These are phyloP conservation scores for Xylaria digitata DNA, from an alignment of 2,329 filamentous ascomycete genomes.

Conservation along the genomic window DNA sequence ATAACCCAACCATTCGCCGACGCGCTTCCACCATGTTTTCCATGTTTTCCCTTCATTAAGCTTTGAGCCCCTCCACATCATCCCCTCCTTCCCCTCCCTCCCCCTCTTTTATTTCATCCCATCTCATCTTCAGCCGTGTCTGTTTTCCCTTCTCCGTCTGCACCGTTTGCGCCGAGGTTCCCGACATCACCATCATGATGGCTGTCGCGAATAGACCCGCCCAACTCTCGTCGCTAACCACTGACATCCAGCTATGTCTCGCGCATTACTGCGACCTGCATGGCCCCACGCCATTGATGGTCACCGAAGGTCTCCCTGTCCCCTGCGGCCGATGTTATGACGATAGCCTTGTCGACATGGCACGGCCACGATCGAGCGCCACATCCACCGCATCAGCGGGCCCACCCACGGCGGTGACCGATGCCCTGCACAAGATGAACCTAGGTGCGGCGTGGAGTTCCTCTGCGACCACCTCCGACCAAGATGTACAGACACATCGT, in stretches of 20 bases:
- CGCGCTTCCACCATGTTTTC: constrained; percentile 27
- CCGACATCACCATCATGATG: constrained; percentile 39
- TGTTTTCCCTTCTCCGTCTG: constrained; percentile 4
- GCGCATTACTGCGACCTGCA: constrained; percentile 78
- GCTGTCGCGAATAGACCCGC: constrained; percentile 41
- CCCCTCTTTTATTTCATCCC: neutral
- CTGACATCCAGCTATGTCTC: constrained; percentile 70
- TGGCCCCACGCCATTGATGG: constrained; percentile 76
- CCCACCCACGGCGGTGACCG: constrained; percentile 56
- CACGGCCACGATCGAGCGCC: constrained; percentile 56
- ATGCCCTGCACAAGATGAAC: constrained; percentile 62
- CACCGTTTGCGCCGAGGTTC: constrained; percentile 26
- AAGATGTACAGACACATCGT: constrained; percentile 58
- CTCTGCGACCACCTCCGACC: constrained; percentile 58
- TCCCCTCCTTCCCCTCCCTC: neutral
- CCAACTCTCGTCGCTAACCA: constrained; percentile 53
- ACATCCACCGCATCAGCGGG: constrained; percentile 50
- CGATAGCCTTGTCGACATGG: constrained; percentile 49
- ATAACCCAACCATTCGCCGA: constrained; percentile 6
- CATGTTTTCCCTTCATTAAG: constrained; percentile 34
- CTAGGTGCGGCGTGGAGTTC: constrained; percentile 57
- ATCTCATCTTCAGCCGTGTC: neutral
- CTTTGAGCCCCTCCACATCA: constrained; percentile 29
- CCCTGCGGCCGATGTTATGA: constrained; percentile 71
- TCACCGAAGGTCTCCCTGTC: constrained; percentile 73